phyloP scores from a whole-genome alignment of 805 yeast species.

The Hanseniaspora mollemarum region DNA sequence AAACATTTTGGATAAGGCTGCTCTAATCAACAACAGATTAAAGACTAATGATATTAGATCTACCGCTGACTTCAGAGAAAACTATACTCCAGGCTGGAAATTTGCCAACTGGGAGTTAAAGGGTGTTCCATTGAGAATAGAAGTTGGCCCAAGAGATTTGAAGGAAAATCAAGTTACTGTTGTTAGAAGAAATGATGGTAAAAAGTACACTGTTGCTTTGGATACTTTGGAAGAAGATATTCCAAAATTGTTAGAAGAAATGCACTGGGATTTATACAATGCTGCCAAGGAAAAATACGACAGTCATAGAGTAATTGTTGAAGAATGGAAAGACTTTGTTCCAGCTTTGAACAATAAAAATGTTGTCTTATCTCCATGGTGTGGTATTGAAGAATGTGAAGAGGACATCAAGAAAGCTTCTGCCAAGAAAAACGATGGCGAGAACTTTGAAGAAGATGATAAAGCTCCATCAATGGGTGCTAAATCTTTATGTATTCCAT shows the following conservation, averaged over 20 bases:
- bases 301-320: conserved; percentile 67
- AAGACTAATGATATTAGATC: conserved; percentile 56
- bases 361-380: conserved; percentile 91
- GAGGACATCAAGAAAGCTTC: conserved; percentile 92
- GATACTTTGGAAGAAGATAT: conserved; percentile 47
- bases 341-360: conserved; percentile 85
- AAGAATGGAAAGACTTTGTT: conserved; percentile 84
- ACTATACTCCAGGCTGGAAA: conserved; percentile 98
- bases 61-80: conserved; percentile 78
- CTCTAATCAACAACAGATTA: conserved; percentile 54
- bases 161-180: conserved; percentile 68
- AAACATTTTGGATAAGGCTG: conserved; percentile 58
- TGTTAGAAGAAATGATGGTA: conserved; percentile 86
- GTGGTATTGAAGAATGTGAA: conserved; percentile 90
- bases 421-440: conserved; percentile 62
- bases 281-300: conserved; percentile 78
- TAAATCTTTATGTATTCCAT: conserved; percentile 92
- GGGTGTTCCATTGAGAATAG: conserved; percentile 89
- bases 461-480: conserved; percentile 99
- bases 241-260: conserved; percentile 66
- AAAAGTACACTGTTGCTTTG: conserved; percentile 56
- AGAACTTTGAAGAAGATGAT: conserved; percentile 82
- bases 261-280: conserved; percentile 63
- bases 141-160: conserved; percentile 92
- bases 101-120: conserved; percentile 93